Percentiles rank a stretch among this genome's conserved stretches.
Evolutionary conservation across 306 rosid species (phyloP).

Genomic region (Malus sieversii): DNA sequence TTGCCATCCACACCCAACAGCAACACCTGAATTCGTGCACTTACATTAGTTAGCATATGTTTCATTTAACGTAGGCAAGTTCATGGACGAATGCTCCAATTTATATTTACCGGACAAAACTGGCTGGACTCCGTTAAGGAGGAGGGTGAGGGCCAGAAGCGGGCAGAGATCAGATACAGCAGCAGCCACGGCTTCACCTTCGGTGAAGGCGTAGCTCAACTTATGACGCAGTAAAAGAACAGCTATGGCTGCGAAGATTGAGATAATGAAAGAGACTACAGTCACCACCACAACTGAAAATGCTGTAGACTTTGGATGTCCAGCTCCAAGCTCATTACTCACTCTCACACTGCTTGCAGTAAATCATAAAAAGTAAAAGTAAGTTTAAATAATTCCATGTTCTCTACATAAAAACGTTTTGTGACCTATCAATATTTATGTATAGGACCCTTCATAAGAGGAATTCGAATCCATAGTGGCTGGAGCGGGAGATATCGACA

Average conservation of each 20-base stretch:
- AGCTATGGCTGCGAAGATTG: conserved; percentile 30
- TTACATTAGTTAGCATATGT: not conserved
- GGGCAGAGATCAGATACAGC: conserved; percentile 84
- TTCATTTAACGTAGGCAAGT: not conserved
- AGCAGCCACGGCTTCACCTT: conserved; percentile 62
- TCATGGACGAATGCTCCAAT: too few relatives aligned
- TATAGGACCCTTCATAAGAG: too few relatives aligned
- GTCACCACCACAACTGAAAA: conserved; percentile 61
- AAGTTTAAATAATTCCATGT: not conserved
- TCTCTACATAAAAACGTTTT: too few relatives aligned
- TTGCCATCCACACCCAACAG: conserved; percentile 97
- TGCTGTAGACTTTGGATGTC: conserved; percentile 62
- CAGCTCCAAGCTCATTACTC: conserved; percentile 72
- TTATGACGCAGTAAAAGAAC: conserved; percentile 42
- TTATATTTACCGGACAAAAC: conserved; percentile 58
- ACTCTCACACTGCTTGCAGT: conserved; percentile 60
- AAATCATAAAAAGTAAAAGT: not conserved
- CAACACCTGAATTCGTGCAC: conserved; percentile 44
- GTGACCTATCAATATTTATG: too few relatives aligned
- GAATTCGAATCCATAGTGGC: too few relatives aligned
- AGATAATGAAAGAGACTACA: conserved; percentile 42
- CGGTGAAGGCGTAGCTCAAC: conserved; percentile 66
- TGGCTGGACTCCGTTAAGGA: conserved; percentile 77
- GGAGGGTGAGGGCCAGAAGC: conserved; percentile 50
- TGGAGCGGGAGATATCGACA: too few relatives aligned